Percentiles rank a stretch among this genome's conserved stretches.
Conservation (phyloP, 495 filamentous ascomycete genomes). For the Lasiosphaeria miniovina region DNA sequence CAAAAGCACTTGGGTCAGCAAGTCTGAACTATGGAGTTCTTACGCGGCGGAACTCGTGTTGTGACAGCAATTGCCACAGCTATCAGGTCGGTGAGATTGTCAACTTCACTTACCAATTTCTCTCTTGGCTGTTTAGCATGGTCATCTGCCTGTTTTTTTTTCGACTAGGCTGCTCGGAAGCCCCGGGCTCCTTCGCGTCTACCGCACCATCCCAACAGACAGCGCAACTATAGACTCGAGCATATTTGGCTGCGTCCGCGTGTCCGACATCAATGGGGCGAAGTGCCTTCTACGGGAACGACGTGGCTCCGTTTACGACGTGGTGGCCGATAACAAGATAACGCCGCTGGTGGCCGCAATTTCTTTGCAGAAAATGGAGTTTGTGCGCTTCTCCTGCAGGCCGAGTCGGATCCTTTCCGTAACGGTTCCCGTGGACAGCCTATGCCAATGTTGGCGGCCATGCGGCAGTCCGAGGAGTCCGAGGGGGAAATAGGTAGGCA, state of each 20-base stretch:
- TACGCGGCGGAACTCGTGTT: background rate
- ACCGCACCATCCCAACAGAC: background rate
- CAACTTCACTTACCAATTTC: background rate
- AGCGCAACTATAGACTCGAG: background rate
- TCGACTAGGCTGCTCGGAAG: background rate
- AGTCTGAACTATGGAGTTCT: background rate
- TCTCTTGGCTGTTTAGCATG: background rate
- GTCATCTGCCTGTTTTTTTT: background rate
- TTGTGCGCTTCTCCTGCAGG: background rate
- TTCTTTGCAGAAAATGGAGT: background rate
- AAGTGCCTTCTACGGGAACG: background rate
- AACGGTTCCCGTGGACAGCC: background rate
- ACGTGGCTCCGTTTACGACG: background rate
- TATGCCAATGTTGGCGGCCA: background rate
- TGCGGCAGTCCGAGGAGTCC: background rate
- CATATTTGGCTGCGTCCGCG: background rate
- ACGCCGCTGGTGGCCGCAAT: background rate
- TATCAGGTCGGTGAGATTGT: background rate
- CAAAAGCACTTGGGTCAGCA: background rate
- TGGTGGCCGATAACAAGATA: background rate
- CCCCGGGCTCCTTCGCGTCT: background rate
- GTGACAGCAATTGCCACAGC: background rate
- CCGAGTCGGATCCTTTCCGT: background rate
- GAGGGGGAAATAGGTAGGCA: background rate
- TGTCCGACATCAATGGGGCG: background rate